Base-by-base conservation (phyloP, 768 basidiomycete genomes). In the Rhizopogon salebrosus region DNA sequence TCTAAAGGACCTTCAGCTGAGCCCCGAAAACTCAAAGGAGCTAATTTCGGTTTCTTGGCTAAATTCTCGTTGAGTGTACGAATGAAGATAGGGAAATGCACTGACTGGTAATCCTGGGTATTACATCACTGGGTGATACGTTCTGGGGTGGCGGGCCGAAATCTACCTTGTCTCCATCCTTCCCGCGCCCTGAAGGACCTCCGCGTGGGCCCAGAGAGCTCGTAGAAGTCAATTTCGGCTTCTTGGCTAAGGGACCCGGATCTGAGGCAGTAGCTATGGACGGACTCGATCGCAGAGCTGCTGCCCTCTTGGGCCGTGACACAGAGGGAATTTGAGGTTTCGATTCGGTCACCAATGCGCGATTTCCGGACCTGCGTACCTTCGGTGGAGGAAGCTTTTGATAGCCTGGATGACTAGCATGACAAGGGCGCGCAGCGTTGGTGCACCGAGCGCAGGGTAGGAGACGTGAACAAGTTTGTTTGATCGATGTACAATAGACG, bases 311-410 rank as follows among this genome's bases (percentile, higher is more conserved):
- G 22, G 27, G 16, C 13, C 18, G 16, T 18, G 27, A 26, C 34
- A 8, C 9, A 6, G 16, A n/a, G 8, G 41, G 9, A 4, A 14
- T 23, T 20, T 46, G 41, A 24, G 22, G 20, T 23, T 13, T 11
- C 6, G 29, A 16, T 51, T 13, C 26, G 48, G n/a, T 4, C 20
- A 24, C 11, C 24, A 13, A 3, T 48, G 26, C 13, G 26, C 4
- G 26, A 22, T 56, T 53, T 29, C 31, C 36, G 16, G 3, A 22
- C 36, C 29, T 62, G 11, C 2, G 16, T 2, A 20, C 0, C 40
- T 62, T 68, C 20, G 66, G 66, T 36, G 49, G n/a, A 36, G 66
- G 68, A 20, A 68, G 58, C 29, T 16, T 56, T 31, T 66, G 57
- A 23, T 63, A 68, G 26, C 58, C 59, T 34, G 10, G 29, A 26